Evolutionary conservation across 345 rosid species (phyloP), one percentile per base, ranked within the genome.

Genomic region (Mercurialis annua): DNA sequence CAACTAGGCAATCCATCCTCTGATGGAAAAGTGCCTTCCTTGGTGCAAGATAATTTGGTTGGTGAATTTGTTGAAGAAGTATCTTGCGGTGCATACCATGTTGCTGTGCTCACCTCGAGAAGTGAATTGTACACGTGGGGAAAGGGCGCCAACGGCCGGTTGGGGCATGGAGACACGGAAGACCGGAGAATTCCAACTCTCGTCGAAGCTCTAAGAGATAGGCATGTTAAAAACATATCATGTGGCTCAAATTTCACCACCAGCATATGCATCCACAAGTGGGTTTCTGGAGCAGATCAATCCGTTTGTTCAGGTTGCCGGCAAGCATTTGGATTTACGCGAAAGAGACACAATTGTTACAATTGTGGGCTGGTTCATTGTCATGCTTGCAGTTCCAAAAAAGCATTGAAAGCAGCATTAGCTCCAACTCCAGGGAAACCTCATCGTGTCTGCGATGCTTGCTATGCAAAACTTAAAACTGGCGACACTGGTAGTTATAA

Each of bases 401-500:
- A 94, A 64, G 99, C 96, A 70, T 50, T 89, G 78, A 94, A 75
- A 73, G 97, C 98, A 23, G 98, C 99, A 75, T 78, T 94, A 74
- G 98, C 98, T 62, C 98, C 99, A 52, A 94, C 99, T 57, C 98
- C 99, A 3, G 93, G 96, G 58, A 94, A 91, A 70, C 99, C 99
- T 4, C 98, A 91, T 73, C 89, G 98, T 15, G 98, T 94, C 16
- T 94, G 98, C 63, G 99, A 94, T 70, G 79, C 96, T 52, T 94
- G 99, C 71, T 91, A 81, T 68, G 66, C 85, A 12, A 94, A 94
- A 71, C 89, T 94, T 42, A 94, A 94, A 83, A 76, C 93, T 68
- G 83, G 87, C 1, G 99, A 91, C 44, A 70, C 83, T 10, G 81
- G 90, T 62, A 78, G 57, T 65, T 61, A 82, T 14, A 73, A 30